Percentiles rank a stretch among this genome's conserved stretches.
phyloP scores from a whole-genome alignment of 345 rosid genomes.

The Gynandropsis gynandra region DNA sequence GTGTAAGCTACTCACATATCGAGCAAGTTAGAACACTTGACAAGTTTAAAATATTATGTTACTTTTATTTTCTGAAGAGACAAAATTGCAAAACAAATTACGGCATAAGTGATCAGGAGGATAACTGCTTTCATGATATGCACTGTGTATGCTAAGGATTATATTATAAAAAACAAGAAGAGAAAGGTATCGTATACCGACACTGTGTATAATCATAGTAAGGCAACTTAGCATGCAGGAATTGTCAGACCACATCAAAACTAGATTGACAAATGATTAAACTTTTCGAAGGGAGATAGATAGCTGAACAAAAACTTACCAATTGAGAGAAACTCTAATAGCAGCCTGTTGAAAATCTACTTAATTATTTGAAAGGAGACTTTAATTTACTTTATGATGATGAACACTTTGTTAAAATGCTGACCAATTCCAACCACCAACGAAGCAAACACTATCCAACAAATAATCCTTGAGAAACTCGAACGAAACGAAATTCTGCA shows the following conservation, averaged over 20 bases:
- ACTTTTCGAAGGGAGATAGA: constrained; percentile 2
- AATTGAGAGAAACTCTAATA: constrained; percentile 26
- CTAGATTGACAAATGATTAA: background rate
- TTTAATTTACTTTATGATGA: constrained; percentile 27
- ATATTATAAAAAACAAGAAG: constrained; percentile 11
- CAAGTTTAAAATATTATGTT: constrained; percentile 11
- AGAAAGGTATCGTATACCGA: constrained; percentile 1
- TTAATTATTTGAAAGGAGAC: constrained; percentile 35
- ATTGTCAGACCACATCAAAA: constrained; percentile 1
- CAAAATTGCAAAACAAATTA: background rate
- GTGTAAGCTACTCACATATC: constrained; percentile 68
- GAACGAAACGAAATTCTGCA: constrained; percentile 28
- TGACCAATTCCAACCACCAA: constrained; percentile 34
- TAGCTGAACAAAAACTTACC: constrained; percentile 42
- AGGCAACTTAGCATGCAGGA: background rate
- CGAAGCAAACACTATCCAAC: constrained; percentile 22
- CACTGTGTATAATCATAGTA: constrained; percentile 6
- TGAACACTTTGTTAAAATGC: constrained; percentile 27
- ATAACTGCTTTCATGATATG: background rate
- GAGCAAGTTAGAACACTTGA: constrained; percentile 41
- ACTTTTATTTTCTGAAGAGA: background rate
- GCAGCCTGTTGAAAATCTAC: constrained; percentile 46
- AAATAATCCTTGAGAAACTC: constrained; percentile 24
- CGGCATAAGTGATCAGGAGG: background rate
- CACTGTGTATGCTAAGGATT: background rate